A percentile compares a stretch with the other conserved stretches of the same genome.
Evolutionary conservation across 768 basidiomycete genomes (phyloP).

Genomic region (Mycena alexandri): DNA sequence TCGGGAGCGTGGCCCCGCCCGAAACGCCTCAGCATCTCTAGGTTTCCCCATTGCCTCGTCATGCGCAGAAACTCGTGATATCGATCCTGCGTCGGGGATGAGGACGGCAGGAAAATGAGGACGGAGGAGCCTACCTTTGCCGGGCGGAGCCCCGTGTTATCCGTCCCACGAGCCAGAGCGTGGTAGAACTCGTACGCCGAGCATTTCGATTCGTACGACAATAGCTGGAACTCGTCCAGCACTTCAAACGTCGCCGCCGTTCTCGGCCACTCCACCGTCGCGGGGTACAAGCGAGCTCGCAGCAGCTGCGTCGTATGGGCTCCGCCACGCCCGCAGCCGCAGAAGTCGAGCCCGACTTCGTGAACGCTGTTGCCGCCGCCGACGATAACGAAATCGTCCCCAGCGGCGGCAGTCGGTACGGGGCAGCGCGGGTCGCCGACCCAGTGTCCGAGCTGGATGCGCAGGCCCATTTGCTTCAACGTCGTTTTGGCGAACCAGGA

Average conservation of each 20-base stretch:
- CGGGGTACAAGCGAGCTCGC: conserved; percentile 2
- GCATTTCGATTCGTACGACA: conserved; percentile 22
- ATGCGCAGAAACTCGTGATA: conserved; percentile 38
- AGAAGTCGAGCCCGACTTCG: conserved; percentile 38
- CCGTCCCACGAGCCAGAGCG: not conserved
- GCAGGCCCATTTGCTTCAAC: no score
- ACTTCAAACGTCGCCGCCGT: conserved; percentile 19
- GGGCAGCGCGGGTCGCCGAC: no score
- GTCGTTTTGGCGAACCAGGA: no score
- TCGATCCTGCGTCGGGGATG: conserved; percentile 10
- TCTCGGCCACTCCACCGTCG: not conserved
- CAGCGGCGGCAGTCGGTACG: not conserved
- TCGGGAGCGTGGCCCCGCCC: conserved; percentile 37
- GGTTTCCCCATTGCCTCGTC: conserved; percentile 37
- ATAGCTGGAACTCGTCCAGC: not conserved
- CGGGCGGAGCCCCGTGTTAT: no score
- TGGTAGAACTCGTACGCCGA: conserved; percentile 16
- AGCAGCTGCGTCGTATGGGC: conserved; percentile 2
- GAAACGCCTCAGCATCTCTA: conserved; percentile 37
- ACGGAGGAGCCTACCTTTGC: no score
- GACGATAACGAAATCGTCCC: conserved; percentile 45
- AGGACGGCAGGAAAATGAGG: no score
- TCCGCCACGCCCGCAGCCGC: conserved; percentile 4
- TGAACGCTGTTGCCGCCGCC: conserved; percentile 41
- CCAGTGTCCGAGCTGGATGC: no score